Base-by-base conservation (phyloP, 192 early-diverging fungal genomes). In the Backusella sp. region DNA sequence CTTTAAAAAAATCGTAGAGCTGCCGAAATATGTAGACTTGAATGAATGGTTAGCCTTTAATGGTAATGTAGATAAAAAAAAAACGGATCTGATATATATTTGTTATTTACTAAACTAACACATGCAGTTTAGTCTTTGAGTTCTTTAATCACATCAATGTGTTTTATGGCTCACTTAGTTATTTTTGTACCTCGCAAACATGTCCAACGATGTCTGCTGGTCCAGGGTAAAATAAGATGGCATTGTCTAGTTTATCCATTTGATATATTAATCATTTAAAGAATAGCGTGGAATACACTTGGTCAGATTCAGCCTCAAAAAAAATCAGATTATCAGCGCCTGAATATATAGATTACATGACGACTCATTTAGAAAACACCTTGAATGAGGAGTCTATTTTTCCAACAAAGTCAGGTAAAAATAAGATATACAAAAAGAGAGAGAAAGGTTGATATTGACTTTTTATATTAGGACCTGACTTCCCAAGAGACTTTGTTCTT, bases 11-110 rank as follows among this genome's bases (percentile, higher is more conserved):
- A 92, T 99, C 49, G 91, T 95, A 5, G 91, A 93, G 66, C 85
- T 96, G 68, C 97, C 97, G 36, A 92, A 93, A 81, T 95, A 95
- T 83, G 92, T 98, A 1, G 96, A 99, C 76, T 75, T 84, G 32
- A 95, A 97, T 82, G 97, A 99, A 85, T 99, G 97, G 97, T 89
- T 93, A 26, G 94, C 94, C 7, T 88, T 90, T 74, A 95, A 94
- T 75, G 85, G 90, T 91, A 88, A 76, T 74, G 15, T 11, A 11
- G 37, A n/a, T n/a, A n/a, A 5, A 8, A 14, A 11, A 70, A 2
- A 11, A 70, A 2, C 3, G 37, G 37, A 39, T 39, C 53, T 56
- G 15, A 4, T 21, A 23, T 23, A 4, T 21, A 23, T 23, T 56
- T 56, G 6, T 56, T 56, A 23, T 62, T 28, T 62, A 62, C 56